Base-by-base conservation (phyloP, 2,329 filamentous ascomycete species). In the Talaromyces amestolkiae region DNA sequence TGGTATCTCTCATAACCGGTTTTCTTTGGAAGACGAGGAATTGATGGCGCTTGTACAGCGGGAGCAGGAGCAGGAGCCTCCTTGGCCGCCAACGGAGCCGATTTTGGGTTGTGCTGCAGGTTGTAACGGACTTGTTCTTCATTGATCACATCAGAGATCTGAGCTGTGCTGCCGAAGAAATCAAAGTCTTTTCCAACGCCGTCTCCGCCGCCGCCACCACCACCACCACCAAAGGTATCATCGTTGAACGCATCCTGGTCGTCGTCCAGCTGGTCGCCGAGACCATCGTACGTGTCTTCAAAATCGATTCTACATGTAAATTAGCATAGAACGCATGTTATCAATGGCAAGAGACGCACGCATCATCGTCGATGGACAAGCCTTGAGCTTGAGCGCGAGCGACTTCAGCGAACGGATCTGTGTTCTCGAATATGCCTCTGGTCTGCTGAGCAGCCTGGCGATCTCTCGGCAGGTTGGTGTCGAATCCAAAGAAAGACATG, bases 401-500 rank as follows among this genome's bases (percentile, higher is more conserved):
- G 65, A 97, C 86, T 66, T 91, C 89, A 69, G 91, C 92, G 78
- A 98, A 98, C 45, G 94, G 92, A 79, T 99, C 93, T 71, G 91
- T 86, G 67, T 93, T 90, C 72, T 92, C 89, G 80, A 98, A 98
- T 74, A 82, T 80, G 53, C 80, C 80, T 72, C 93, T 92, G 62
- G 90, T 87, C 43, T 89, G 89, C 63, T 85, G 83, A 72, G 83
- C 80, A 72, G 91, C 87, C 75, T 93, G 90, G 71, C 86, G 82
- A 77, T 89, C 86, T 75, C 84, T 81, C 60, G 87, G 87, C 35
- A 89, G 85, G 68, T 84, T 85, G 65, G 89, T 84, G 76, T 96
- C 90, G 79, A 96, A 93, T 71, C 92, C 91, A 80, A 97, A 97
- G 84, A 97, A 97, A 39, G 93, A 93, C 93, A 97, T 95, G 70